These are phyloP conservation scores for Alternaria triticina DNA, from an alignment of 2,329 filamentous ascomycete species.

Conservation along the genomic window DNA sequence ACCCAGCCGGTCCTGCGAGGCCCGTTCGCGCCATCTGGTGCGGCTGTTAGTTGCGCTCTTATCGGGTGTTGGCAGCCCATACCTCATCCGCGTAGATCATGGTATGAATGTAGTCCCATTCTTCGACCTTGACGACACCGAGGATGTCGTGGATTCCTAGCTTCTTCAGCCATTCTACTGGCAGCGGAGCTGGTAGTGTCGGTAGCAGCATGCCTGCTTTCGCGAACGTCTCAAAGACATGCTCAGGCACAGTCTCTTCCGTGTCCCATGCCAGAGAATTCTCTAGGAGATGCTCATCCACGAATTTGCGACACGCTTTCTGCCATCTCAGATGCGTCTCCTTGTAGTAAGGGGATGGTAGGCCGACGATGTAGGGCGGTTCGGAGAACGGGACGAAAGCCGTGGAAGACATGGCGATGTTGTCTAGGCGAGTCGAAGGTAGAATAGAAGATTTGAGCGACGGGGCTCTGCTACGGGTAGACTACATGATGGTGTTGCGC, in stretches of 20 bases:
- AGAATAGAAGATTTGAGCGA: background rate
- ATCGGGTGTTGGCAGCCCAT: background rate
- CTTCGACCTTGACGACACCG: slow-evolving; percentile 71
- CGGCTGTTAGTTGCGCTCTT: background rate
- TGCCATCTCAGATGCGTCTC: slow-evolving; percentile 71
- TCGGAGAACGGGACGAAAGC: slow-evolving; percentile 70
- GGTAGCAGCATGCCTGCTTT: slow-evolving; percentile 74
- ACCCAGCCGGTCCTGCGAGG: slow-evolving; percentile 66
- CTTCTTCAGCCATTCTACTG: slow-evolving; percentile 70
- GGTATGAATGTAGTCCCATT: slow-evolving; percentile 75
- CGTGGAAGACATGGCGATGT: slow-evolving; percentile 36
- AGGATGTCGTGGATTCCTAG: slow-evolving; percentile 71
- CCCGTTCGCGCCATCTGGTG: slow-evolving; percentile 67
- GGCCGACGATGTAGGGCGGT: slow-evolving; percentile 71
- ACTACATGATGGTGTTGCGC: slow-evolving; percentile 2
- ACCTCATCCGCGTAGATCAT: slow-evolving; percentile 74
- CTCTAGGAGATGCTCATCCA: slow-evolving; percentile 66
- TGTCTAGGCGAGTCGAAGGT: background rate
- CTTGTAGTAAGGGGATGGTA: slow-evolving; percentile 75
- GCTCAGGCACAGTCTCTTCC: slow-evolving; percentile 65
- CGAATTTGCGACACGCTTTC: slow-evolving; percentile 70
- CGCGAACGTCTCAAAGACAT: slow-evolving; percentile 70
- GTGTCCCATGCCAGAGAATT: slow-evolving; percentile 74
- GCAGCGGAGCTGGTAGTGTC: slow-evolving; percentile 71
- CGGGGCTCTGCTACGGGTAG: background rate